Percentiles rank a stretch among this genome's conserved stretches.
Conservation (phyloP, 306 rosid genomes). For the Ormosia emarginata region DNA sequence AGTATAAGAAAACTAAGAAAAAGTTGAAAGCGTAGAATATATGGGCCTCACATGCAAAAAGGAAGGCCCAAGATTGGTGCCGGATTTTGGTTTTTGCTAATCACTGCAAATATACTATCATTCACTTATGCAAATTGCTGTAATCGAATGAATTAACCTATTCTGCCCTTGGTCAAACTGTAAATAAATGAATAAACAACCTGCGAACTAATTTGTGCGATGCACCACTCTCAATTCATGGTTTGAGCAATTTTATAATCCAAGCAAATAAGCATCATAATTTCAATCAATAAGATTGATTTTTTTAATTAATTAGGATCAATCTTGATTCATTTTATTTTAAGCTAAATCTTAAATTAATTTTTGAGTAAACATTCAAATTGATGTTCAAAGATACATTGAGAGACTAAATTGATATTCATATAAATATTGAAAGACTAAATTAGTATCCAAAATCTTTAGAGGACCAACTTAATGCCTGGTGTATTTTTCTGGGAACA, state of each 20-base stretch:
- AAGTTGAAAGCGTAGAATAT: constrained; percentile 7
- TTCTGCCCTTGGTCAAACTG: neutral
- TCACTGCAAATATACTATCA: neutral
- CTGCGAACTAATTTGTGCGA: neutral
- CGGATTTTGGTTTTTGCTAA: constrained; percentile 26
- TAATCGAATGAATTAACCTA: neutral
- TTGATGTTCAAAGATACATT: no score
- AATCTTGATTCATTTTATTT: neutral
- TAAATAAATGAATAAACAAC: neutral
- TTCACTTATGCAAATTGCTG: neutral
- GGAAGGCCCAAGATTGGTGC: constrained; percentile 44
- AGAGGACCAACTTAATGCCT: no score
- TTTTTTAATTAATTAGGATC: neutral
- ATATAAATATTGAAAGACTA: no score
- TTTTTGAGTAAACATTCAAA: no score
- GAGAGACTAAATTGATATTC: no score
- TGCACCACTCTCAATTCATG: neutral
- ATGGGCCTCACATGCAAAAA: constrained; percentile 46
- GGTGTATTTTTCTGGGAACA: no score
- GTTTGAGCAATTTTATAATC: neutral
- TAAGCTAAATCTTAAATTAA: no score
- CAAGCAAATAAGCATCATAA: neutral
- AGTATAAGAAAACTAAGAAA: neutral
- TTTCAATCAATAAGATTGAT: neutral
- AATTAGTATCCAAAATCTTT: no score